phyloP scores from a whole-genome alignment of 768 basidiomycete species.

The Pulveroboletus sp. region DNA sequence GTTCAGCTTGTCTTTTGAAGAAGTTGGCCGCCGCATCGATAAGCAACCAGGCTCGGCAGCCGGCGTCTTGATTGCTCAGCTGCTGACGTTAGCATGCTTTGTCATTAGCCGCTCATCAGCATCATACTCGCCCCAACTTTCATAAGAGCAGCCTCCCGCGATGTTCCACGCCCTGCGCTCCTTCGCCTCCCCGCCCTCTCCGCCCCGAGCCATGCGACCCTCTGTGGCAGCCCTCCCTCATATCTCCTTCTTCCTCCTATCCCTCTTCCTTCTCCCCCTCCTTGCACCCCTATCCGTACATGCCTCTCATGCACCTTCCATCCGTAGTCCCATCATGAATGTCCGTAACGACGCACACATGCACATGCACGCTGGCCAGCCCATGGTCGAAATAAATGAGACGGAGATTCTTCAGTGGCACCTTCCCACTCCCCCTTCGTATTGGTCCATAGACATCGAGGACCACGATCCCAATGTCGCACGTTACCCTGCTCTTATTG shows the following conservation, averaged over 20 bases:
- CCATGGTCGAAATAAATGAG: constrained; percentile 68
- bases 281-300: constrained; percentile 12
- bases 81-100: constrained; percentile 12
- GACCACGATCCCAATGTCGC: constrained; percentile 38
- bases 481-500: constrained; percentile 67
- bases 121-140: neutral
- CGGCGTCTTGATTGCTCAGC: too few relatives aligned
- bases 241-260: neutral
- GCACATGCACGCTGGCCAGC: constrained; percentile 43
- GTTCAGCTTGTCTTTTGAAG: too few relatives aligned
- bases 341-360: constrained; percentile 35
- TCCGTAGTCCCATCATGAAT: neutral
- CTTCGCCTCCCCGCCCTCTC: neutral
- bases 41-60: too few relatives aligned
- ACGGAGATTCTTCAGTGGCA: constrained; percentile 64
- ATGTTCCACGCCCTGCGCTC: neutral
- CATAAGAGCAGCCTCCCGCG: constrained; percentile 7
- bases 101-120: neutral
- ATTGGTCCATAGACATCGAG: constrained; percentile 77
- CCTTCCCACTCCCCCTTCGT: constrained; percentile 70
- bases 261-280: constrained; percentile 4
- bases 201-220: constrained; percentile 5
- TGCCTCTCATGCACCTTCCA: constrained; percentile 12
- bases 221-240: neutral
- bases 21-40: too few relatives aligned